phyloP scores from a whole-genome alignment of 495 filamentous ascomycete species.

The Apodospora peruviana region DNA sequence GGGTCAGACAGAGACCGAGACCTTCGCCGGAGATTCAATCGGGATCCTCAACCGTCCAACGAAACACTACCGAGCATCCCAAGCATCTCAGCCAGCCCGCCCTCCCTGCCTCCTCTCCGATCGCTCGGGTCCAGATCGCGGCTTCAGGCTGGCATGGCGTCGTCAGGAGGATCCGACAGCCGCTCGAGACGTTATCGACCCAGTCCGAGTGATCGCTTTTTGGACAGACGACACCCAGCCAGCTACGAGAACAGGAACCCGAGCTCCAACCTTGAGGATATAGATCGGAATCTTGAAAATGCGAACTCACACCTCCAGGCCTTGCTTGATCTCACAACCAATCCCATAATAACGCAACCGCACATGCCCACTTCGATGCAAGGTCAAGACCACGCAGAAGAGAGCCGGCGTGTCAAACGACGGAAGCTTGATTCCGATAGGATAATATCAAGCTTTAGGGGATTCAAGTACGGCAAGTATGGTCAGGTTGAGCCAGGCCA shows the following conservation, averaged over 20 bases:
- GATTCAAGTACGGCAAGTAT: conserved; percentile 71
- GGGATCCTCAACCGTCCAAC: conserved; percentile 29
- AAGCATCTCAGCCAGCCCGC: conserved; percentile 14
- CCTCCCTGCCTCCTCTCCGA: conserved; percentile 37
- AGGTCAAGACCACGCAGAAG: conserved; percentile 31
- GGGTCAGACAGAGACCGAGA: conserved; percentile 27
- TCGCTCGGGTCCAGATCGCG: conserved; percentile 28
- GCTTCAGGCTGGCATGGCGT: conserved; percentile 19
- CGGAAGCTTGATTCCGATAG: conserved; percentile 68
- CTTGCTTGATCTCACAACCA: conserved; percentile 37
- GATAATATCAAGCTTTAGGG: conserved; percentile 43
- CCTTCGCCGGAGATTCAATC: conserved; percentile 29
- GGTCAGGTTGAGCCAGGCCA: conserved; percentile 78
- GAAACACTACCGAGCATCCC: conserved; percentile 12
- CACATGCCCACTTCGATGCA: conserved; percentile 27
- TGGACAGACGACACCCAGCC: conserved; percentile 21
- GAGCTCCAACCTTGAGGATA: conserved; percentile 11
- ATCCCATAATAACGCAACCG: conserved; percentile 24
- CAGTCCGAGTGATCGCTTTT: conserved; percentile 17
- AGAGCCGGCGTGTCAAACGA: conserved; percentile 58
- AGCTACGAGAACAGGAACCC: conserved; percentile 1
- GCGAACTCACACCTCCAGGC: conserved; percentile 40
- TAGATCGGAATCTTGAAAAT: conserved; percentile 31
- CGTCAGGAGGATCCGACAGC: conserved; percentile 10
- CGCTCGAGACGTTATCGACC: conserved; percentile 27